Evolutionary conservation across 306 rosid species (phyloP).

Genomic region (Myrica gale): DNA sequence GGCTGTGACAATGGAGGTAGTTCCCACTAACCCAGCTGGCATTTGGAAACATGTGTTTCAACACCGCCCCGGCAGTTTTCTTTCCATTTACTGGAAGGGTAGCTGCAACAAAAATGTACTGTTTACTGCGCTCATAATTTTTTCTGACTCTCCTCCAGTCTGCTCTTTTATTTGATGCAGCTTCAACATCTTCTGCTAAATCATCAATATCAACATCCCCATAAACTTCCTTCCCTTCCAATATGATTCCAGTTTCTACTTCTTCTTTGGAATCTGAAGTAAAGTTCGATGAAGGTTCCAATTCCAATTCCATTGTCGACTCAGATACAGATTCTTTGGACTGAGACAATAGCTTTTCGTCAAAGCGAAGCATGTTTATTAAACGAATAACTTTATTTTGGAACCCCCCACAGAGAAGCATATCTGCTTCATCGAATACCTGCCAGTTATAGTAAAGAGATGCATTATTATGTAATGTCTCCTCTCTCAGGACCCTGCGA

Average conservation of each 20-base stretch:
- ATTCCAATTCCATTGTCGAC: constrained; percentile 40
- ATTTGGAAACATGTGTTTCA: constrained; percentile 83
- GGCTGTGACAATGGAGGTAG: constrained; percentile 91
- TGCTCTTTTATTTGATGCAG: constrained; percentile 36
- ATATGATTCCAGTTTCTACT: constrained; percentile 36
- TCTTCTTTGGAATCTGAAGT: constrained; percentile 53
- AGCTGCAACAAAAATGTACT: constrained; percentile 92
- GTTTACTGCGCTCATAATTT: constrained; percentile 74
- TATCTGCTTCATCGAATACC: constrained; percentile 99
- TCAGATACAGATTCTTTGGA: constrained; percentile 42
- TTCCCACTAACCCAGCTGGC: constrained; percentile 86
- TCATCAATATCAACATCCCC: constrained; percentile 34
- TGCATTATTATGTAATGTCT: neutral
- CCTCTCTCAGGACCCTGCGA: neutral
- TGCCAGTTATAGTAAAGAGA: constrained; percentile 33
- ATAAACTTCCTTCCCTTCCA: constrained; percentile 52
- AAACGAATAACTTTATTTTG: constrained; percentile 90
- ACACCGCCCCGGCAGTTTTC: constrained; percentile 81
- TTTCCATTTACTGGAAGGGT: constrained; percentile 96
- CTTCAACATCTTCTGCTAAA: constrained; percentile 29
- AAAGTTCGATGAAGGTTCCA: constrained; percentile 36
- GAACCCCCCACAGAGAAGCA: constrained; percentile 94
- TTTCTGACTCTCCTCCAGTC: constrained; percentile 88
- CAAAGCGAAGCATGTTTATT: constrained; percentile 77
- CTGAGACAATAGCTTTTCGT: constrained; percentile 70